Evolutionary conservation across 345 rosid genomes (phyloP).

Genomic region (Hibiscus trionum): DNA sequence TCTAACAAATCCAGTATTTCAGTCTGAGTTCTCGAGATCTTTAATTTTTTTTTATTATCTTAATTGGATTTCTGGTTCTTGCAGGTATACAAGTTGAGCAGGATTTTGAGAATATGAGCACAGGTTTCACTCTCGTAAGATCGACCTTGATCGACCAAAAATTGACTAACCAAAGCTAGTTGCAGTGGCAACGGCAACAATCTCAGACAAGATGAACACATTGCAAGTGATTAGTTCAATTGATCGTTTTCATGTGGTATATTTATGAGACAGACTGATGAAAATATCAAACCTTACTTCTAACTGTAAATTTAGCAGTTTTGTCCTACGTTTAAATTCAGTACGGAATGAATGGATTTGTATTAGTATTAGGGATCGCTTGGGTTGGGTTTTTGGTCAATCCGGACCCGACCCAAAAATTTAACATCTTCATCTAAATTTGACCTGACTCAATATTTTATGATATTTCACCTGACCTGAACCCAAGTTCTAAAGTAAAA

Average conservation of each 20-base stretch:
- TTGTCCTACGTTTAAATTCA: not conserved
- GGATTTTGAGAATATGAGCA: conserved; percentile 55
- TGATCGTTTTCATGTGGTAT: not conserved
- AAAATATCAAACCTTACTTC: not conserved
- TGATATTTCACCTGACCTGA: too few relatives aligned
- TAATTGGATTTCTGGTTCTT: not conserved
- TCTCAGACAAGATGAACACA: not conserved
- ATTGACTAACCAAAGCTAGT: not conserved
- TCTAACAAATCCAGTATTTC: not conserved
- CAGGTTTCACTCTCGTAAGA: not conserved
- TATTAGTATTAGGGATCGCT: too few relatives aligned
- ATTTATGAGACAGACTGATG: not conserved
- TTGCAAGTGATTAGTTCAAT: not conserved
- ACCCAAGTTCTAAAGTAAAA: too few relatives aligned
- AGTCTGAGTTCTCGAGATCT: not conserved
- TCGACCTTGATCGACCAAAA: not conserved
- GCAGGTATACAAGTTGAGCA: conserved; percentile 61
- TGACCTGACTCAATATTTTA: too few relatives aligned
- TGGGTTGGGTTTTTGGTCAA: too few relatives aligned
- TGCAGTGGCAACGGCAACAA: too few relatives aligned
- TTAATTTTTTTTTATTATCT: not conserved
- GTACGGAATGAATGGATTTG: not conserved
- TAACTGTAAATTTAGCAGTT: not conserved
- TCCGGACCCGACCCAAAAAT: too few relatives aligned
- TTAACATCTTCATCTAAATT: too few relatives aligned